Percentiles rank a stretch among this genome's conserved stretches.
These are phyloP conservation scores for Ascochyta viciae-villosae DNA, from an alignment of 2,329 filamentous ascomycete genomes.

Conservation along the genomic window DNA sequence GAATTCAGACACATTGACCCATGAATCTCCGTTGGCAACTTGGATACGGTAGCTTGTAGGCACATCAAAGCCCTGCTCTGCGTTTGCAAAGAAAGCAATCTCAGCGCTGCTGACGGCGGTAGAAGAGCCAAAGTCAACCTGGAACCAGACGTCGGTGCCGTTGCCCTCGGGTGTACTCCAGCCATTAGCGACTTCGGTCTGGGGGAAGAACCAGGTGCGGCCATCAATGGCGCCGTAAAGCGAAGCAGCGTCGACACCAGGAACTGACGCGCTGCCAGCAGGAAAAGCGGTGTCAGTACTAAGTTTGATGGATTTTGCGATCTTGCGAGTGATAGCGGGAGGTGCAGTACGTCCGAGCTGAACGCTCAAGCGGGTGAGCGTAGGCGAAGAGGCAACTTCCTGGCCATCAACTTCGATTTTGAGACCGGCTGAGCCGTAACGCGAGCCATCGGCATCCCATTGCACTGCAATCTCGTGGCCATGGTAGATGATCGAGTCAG, in stretches of 20 bases:
- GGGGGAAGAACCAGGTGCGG: constrained; percentile 50
- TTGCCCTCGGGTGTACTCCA: constrained; percentile 45
- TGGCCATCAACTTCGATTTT: constrained; percentile 47
- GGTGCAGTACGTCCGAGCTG: constrained; percentile 28
- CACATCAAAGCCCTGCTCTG: constrained; percentile 35
- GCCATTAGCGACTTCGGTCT: constrained; percentile 48
- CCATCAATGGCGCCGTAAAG: constrained; percentile 51
- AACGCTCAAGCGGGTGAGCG: constrained; percentile 34
- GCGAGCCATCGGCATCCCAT: constrained; percentile 50
- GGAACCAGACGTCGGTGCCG: constrained; percentile 46
- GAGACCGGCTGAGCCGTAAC: constrained; percentile 43
- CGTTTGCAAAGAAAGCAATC: constrained; percentile 48
- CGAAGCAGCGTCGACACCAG: constrained; percentile 27
- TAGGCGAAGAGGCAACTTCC: constrained; percentile 40
- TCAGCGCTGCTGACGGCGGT: constrained; percentile 43
- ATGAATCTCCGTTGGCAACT: constrained; percentile 29
- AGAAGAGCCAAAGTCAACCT: constrained; percentile 46
- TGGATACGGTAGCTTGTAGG: constrained; percentile 43
- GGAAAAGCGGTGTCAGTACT: constrained; percentile 39
- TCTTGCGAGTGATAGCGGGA: constrained; percentile 36
- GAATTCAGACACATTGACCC: constrained; percentile 37
- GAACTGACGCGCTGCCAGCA: constrained; percentile 40
- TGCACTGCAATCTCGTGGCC: constrained; percentile 52
- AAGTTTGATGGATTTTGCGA: constrained; percentile 50
- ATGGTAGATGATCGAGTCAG: constrained; percentile 53